A percentile compares a stretch with the other conserved stretches of the same genome.
Conservation (phyloP, 192 early-diverging fungal species). For the Backusella circina region DNA sequence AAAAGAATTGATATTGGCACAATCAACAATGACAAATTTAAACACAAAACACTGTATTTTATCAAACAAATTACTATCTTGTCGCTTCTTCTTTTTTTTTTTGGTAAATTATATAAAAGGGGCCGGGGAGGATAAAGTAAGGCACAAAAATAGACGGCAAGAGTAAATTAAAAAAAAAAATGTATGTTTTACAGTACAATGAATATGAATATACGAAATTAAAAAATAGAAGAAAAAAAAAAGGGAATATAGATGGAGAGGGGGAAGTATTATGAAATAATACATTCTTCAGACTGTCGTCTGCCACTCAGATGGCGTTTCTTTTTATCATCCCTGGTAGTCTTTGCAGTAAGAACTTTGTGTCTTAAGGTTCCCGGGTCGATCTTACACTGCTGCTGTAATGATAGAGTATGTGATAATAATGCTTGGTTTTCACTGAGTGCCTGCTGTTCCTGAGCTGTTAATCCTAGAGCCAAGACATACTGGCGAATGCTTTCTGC, state of each 20-base stretch:
- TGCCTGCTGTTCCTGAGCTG: constrained; percentile 25
- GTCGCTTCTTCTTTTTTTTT: constrained; percentile 3
- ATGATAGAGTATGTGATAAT: constrained; percentile 16
- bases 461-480: constrained; percentile 14
- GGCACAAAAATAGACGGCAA: neutral
- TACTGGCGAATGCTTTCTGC: constrained; percentile 25
- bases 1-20: neutral
- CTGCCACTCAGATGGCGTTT: neutral
- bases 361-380: constrained; percentile 9
- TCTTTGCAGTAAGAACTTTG: neutral
- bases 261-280: neutral
- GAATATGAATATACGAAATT: neutral
- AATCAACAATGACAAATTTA: neutral
- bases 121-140: neutral
- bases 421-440: constrained; percentile 20
- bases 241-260: neutral
- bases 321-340: neutral
- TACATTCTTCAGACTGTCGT: constrained; percentile 10
- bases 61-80: neutral
- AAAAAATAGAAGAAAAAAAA: constrained; percentile 6
- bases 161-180: neutral
- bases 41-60: neutral
- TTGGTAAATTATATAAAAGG: neutral
- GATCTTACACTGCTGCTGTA: constrained; percentile 6
- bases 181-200: neutral